phyloP scores from a whole-genome alignment of 2,329 filamentous ascomycete species.

The Aspergillus tanneri region DNA sequence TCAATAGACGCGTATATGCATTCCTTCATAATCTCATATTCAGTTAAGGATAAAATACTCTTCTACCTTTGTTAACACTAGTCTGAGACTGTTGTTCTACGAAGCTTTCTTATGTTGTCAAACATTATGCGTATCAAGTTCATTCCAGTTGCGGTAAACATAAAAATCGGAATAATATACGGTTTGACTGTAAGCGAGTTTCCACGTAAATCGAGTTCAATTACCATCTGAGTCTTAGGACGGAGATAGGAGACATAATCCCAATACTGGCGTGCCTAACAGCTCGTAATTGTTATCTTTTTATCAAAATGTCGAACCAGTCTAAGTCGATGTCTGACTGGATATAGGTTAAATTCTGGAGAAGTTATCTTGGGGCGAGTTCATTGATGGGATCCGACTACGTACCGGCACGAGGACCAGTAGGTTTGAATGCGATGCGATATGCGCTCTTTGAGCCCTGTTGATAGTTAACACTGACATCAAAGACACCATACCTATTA shows the following conservation, averaged over 20 bases:
- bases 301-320: not conserved
- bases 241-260: not conserved
- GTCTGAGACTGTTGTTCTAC: too few relatives aligned
- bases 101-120: too few relatives aligned
- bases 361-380: not conserved
- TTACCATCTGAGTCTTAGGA: not conserved
- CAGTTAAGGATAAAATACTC: too few relatives aligned
- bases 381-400: not conserved
- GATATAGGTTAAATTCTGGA: not conserved
- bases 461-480: conserved; percentile 1
- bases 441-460: not conserved
- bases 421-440: not conserved
- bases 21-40: not conserved
- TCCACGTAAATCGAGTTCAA: not conserved
- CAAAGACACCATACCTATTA: too few relatives aligned
- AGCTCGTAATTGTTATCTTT: not conserved
- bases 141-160: not conserved
- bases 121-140: not conserved
- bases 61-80: not conserved
- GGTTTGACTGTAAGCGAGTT: not conserved
- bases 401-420: not conserved
- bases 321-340: not conserved
- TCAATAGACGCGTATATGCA: not conserved
- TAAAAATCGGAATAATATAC: not conserved
- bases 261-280: not conserved